Percentiles rank a stretch among this genome's conserved stretches.
Conservation (phyloP, 306 rosid genomes). For the Lathyrus aphaca region DNA sequence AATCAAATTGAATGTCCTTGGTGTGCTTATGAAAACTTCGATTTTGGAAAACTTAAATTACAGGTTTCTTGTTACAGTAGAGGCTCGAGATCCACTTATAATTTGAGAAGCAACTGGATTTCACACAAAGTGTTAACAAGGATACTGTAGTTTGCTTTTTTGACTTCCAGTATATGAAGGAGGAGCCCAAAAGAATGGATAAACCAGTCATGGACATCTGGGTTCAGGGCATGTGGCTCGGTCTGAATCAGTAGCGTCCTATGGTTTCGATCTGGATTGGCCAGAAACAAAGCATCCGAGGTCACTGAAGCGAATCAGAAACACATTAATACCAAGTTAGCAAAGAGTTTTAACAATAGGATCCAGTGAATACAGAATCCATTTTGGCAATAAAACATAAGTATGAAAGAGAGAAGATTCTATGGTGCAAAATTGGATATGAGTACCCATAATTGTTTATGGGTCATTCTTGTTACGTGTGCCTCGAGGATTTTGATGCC, state of each 20-base stretch:
- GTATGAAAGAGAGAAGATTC: too few species aligned
- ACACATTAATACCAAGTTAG: background rate
- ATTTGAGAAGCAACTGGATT: background rate
- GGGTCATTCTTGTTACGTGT: too few species aligned
- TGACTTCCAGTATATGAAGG: background rate
- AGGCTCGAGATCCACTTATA: background rate
- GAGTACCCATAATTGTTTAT: too few species aligned
- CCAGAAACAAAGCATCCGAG: constrained; percentile 19
- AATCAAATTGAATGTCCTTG: background rate
- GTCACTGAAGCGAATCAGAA: constrained; percentile 6
- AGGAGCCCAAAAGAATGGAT: background rate
- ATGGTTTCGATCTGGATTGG: constrained; percentile 64
- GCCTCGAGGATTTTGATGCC: too few species aligned
- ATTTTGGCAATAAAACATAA: too few species aligned
- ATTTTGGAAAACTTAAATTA: background rate
- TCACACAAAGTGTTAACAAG: background rate
- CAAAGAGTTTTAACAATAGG: background rate
- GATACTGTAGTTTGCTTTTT: background rate
- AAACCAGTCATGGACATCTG: background rate
- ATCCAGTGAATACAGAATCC: too few species aligned
- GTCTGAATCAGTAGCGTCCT: constrained; percentile 44
- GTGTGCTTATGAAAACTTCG: background rate
- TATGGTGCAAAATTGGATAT: too few species aligned
- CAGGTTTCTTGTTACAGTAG: background rate
- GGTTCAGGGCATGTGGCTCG: background rate